A percentile compares a stretch with the other conserved stretches of the same genome.
These are phyloP conservation scores for Sanghuangporus weigelae DNA, from an alignment of 1,284 basidiomycete species.

Conservation along the genomic window DNA sequence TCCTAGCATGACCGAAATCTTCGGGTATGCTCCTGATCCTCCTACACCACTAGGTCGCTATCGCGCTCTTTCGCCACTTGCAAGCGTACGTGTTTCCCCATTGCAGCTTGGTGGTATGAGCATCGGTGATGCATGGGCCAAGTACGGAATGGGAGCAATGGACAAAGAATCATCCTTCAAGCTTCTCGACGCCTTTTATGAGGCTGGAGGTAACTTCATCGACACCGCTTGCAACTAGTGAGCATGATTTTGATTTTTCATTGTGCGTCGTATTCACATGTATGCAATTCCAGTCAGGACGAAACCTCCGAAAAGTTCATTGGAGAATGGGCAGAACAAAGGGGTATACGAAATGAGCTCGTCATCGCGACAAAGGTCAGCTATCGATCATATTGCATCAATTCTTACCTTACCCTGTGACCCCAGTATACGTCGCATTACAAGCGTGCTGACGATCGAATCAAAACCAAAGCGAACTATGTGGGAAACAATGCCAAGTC, in stretches of 20 bases:
- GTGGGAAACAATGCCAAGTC: slow-evolving; percentile 45
- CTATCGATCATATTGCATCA: background rate
- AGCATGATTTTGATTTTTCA: slow-evolving; percentile 4
- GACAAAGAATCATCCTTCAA: slow-evolving; percentile 34
- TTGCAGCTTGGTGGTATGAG: slow-evolving; percentile 49
- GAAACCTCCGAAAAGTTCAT: slow-evolving; percentile 30
- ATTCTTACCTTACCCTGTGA: background rate
- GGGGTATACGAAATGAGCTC: slow-evolving; percentile 37
- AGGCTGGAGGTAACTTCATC: slow-evolving; percentile 34
- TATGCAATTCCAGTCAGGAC: slow-evolving; percentile 22
- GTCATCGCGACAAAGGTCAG: slow-evolving; percentile 38
- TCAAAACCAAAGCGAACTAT: slow-evolving; percentile 36
- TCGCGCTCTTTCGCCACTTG: slow-evolving; percentile 37
- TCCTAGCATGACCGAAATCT: background rate
- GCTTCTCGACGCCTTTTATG: slow-evolving; percentile 36
- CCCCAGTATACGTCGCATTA: slow-evolving; percentile 32
- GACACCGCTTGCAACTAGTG: slow-evolving; percentile 30
- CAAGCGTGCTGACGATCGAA: slow-evolving; percentile 23
- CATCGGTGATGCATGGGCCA: slow-evolving; percentile 42
- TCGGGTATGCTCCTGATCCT: slow-evolving; percentile 23
- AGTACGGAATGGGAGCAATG: slow-evolving; percentile 30
- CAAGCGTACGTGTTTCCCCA: slow-evolving; percentile 47
- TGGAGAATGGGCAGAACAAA: slow-evolving; percentile 39
- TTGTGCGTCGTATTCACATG: background rate
- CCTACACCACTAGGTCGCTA: slow-evolving; percentile 38